A percentile compares a stretch with the other conserved stretches of the same genome.
Conservation (phyloP, 2,329 filamentous ascomycete species). For the Epichloe bromicola region DNA sequence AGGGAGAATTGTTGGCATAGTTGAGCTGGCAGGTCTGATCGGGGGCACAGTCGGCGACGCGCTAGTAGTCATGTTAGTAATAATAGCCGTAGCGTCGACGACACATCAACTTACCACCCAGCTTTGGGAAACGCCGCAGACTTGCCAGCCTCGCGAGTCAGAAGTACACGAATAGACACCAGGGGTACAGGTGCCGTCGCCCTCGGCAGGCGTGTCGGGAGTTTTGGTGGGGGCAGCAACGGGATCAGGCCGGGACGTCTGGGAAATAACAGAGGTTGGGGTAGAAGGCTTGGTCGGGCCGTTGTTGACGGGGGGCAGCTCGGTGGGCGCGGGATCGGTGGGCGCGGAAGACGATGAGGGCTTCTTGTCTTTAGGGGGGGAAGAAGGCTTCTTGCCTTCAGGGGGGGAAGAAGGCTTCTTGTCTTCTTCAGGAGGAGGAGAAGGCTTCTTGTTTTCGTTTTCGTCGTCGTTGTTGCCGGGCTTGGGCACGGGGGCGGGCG, state of each 20-base stretch:
- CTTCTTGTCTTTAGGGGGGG: background rate
- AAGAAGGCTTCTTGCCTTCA: background rate
- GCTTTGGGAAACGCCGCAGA: background rate
- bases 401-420: background rate
- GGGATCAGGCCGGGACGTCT: background rate
- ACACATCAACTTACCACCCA: slow-evolving; percentile 1
- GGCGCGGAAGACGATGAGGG: background rate
- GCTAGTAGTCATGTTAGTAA: background rate
- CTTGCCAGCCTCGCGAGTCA: background rate
- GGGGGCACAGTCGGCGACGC: background rate
- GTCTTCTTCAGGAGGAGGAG: background rate
- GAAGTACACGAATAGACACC: background rate
- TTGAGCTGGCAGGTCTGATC: background rate
- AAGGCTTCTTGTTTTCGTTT: background rate
- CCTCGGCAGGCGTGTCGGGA: background rate
- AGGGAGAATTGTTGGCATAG: background rate
- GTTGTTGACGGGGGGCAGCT: background rate
- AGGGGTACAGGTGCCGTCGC: background rate
- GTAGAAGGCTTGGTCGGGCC: background rate
- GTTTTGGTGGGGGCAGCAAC: background rate
- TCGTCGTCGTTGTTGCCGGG: background rate
- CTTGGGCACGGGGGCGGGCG: background rate
- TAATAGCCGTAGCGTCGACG: background rate
- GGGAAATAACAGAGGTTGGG: background rate
- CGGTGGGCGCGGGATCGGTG: background rate